Conservation (phyloP, 495 filamentous ascomycete genomes). For the Hypoxylon crocopeplum region DNA sequence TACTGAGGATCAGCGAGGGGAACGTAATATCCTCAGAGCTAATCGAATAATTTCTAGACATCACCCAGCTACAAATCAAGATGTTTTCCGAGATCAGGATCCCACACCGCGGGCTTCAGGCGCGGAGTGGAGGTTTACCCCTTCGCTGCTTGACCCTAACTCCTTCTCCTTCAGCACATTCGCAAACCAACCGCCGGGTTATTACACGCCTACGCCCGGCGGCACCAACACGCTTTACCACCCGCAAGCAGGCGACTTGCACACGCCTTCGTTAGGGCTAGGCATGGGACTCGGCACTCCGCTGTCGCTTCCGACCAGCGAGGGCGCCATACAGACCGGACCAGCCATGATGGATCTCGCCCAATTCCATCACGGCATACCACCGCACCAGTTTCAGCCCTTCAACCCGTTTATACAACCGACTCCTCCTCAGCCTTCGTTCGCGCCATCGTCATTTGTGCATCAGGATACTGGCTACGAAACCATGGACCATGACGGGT, state of each 20-base stretch:
- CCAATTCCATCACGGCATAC: slow-evolving; percentile 62
- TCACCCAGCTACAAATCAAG: slow-evolving; percentile 46
- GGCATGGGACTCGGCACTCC: slow-evolving; percentile 79
- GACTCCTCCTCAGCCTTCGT: slow-evolving; percentile 62
- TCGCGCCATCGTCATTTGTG: slow-evolving; percentile 80
- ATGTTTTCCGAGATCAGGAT: slow-evolving; percentile 75
- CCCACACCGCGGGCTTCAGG: slow-evolving; percentile 76
- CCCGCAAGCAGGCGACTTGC: slow-evolving; percentile 85
- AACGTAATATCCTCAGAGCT: slow-evolving; percentile 5
- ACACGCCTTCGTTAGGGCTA: slow-evolving; percentile 74
- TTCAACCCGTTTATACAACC: slow-evolving; percentile 75
- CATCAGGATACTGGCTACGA: slow-evolving; percentile 80
- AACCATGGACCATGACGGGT: slow-evolving; percentile 74
- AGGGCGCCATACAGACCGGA: slow-evolving; percentile 62
- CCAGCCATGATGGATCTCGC: slow-evolving; percentile 62
- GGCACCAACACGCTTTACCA: slow-evolving; percentile 85
- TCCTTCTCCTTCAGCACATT: slow-evolving; percentile 80
- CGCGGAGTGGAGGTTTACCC: slow-evolving; percentile 84
- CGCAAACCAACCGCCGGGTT: slow-evolving; percentile 78
- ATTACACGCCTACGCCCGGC: slow-evolving; percentile 88
- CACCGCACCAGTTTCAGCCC: slow-evolving; percentile 69
- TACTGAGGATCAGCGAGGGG: background rate
- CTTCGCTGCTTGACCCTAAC: slow-evolving; percentile 84
- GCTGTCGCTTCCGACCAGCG: slow-evolving; percentile 76
- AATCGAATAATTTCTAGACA: slow-evolving; percentile 39